A percentile compares a stretch with the other conserved stretches of the same genome.
These are phyloP conservation scores for Bondarzewia mesenterica DNA, from an alignment of 1,284 basidiomycete species.

Conservation along the genomic window DNA sequence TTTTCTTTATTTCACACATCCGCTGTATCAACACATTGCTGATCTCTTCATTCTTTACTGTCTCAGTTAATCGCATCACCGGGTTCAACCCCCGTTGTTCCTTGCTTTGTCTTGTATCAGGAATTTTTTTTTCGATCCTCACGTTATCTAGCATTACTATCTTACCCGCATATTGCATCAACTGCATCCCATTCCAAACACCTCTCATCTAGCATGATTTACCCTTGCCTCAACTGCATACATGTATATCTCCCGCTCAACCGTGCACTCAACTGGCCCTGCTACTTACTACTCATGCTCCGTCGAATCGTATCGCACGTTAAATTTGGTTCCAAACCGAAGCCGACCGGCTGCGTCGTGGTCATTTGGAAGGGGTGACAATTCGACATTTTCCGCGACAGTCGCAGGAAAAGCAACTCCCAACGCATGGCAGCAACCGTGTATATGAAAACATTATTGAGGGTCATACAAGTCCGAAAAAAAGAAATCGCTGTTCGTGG, in stretches of 20 bases:
- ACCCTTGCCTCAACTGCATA: slow-evolving; percentile 38
- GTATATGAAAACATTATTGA: slow-evolving; percentile 11
- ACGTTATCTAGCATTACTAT: slow-evolving; percentile 15
- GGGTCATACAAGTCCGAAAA: slow-evolving; percentile 59
- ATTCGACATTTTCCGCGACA: no score
- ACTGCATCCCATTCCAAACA: slow-evolving; percentile 31
- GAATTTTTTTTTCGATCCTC: slow-evolving; percentile 22
- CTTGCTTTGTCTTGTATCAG: slow-evolving; percentile 18
- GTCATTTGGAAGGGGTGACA: no score
- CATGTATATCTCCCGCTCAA: neutral
- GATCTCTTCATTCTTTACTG: slow-evolving; percentile 6
- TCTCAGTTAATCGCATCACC: slow-evolving; percentile 20
- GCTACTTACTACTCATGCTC: no score
- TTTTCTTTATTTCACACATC: neutral
- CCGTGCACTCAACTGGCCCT: neutral
- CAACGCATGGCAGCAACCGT: no score
- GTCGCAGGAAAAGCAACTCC: no score
- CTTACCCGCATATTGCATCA: slow-evolving; percentile 12
- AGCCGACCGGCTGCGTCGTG: no score
- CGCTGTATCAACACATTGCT: slow-evolving; percentile 7
- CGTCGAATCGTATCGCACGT: no score
- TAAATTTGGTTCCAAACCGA: no score
- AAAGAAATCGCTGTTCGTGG: slow-evolving; percentile 78
- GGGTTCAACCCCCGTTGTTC: slow-evolving; percentile 69
- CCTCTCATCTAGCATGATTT: slow-evolving; percentile 15